These are phyloP conservation scores for Cucumis sativus DNA, from an alignment of 306 rosid genomes.

Conservation along the genomic window Cucumber_9930_V3 NC_026655.2:24041001-24041500, in stretches of 20 bases:
- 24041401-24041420: too few relatives aligned
- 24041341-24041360: too few relatives aligned
- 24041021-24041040: constrained; percentile 47
- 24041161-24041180: neutral
- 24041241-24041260: neutral
- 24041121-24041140: constrained; percentile 38
- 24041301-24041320: neutral
- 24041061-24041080: constrained; percentile 38
- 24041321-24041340: neutral
- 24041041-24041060: constrained; percentile 31
- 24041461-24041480: too few relatives aligned
- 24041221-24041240: constrained; percentile 14
- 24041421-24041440: too few relatives aligned
- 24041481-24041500: too few relatives aligned
- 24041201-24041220: constrained; percentile 25
- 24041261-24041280: neutral
- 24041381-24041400: too few relatives aligned
- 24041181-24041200: constrained; percentile 17
- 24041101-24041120: constrained; percentile 28
- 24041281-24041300: neutral
- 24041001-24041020: constrained; percentile 34
- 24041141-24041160: constrained; percentile 18
- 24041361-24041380: too few relatives aligned
- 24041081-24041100: constrained; percentile 26
- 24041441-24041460: too few relatives aligned